Evolutionary conservation across 176 grass and related monocot species (phyloP).

Genomic region (Typha latifolia): DNA sequence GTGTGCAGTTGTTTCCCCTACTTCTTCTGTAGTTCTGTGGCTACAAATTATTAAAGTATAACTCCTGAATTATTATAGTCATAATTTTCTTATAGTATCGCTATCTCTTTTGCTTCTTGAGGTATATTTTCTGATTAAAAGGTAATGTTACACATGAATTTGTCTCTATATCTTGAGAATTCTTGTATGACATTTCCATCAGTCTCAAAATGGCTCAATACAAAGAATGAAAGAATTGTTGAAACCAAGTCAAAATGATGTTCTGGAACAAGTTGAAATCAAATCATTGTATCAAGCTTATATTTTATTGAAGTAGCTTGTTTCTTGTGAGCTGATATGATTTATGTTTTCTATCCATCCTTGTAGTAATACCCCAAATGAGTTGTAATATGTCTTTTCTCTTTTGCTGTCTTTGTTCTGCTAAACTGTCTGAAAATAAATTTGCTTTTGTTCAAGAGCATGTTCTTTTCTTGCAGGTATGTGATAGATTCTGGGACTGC

Average conservation of each 20-base stretch:
- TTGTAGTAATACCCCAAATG: too few species aligned
- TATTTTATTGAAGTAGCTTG: not conserved
- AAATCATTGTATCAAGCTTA: not conserved
- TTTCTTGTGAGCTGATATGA: too few species aligned
- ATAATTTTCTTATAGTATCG: not conserved
- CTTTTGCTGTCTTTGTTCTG: not conserved
- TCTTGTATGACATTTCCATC: too few species aligned
- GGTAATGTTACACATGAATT: too few species aligned
- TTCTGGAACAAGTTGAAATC: too few species aligned
- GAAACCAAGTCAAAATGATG: too few species aligned
- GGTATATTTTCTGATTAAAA: not conserved
- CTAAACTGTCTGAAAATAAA: not conserved
- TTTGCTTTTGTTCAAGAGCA: conserved; percentile 5
- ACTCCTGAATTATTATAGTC: not conserved
- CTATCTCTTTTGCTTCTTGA: not conserved
- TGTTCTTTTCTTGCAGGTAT: conserved; percentile 56
- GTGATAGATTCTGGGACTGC: conserved; percentile 82
- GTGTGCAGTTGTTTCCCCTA: not conserved
- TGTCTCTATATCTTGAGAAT: too few species aligned
- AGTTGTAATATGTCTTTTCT: not conserved
- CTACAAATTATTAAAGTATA: not conserved
- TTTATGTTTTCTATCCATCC: too few species aligned
- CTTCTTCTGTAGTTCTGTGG: not conserved
- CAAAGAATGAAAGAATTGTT: too few species aligned
- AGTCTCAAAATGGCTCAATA: too few species aligned